Conservation (phyloP, 2,329 filamentous ascomycete species). For the Penicillium corylophilum region DNA sequence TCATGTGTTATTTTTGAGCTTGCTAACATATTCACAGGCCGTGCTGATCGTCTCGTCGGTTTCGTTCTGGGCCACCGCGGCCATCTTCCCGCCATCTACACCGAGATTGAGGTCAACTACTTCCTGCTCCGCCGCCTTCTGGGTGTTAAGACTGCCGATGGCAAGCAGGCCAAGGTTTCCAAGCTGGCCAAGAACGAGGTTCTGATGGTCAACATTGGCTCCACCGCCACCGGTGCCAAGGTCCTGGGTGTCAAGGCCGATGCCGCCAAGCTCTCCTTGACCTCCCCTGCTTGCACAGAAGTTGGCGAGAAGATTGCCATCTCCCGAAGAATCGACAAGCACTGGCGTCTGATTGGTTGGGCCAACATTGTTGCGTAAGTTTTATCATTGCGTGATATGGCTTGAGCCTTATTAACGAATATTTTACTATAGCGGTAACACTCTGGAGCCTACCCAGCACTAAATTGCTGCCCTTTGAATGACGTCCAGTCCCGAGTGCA, state of each 20-base stretch:
- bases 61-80: conserved; percentile 96
- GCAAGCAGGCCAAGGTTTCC: conserved; percentile 98
- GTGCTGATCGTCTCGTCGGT: conserved; percentile 94
- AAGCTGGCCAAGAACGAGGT: conserved; percentile 98
- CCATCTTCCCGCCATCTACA: conserved; percentile 93
- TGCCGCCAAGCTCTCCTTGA: conserved; percentile 90
- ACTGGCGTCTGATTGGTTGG: conserved; percentile 95
- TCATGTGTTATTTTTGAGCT: not conserved
- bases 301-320: conserved; percentile 98
- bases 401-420: conserved; percentile 1
- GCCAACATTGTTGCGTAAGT: conserved; percentile 68
- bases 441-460: conserved; percentile 46
- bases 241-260: conserved; percentile 96
- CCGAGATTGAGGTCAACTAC: conserved; percentile 98
- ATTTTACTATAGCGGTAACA: conserved; percentile 42
- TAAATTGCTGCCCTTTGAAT: conserved; percentile 27
- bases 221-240: conserved; percentile 95
- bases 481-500: conserved; percentile 17
- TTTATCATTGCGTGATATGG: not conserved
- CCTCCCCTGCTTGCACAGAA: conserved; percentile 92
- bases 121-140: conserved; percentile 92
- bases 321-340: conserved; percentile 96
- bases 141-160: conserved; percentile 95
- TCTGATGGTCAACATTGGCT: conserved; percentile 99
- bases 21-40: not conserved